These are phyloP conservation scores for Pleurozium schreberi DNA, from an alignment of 225 moss, liverwort and hornwort genomes.

Conservation along the genomic window DNA sequence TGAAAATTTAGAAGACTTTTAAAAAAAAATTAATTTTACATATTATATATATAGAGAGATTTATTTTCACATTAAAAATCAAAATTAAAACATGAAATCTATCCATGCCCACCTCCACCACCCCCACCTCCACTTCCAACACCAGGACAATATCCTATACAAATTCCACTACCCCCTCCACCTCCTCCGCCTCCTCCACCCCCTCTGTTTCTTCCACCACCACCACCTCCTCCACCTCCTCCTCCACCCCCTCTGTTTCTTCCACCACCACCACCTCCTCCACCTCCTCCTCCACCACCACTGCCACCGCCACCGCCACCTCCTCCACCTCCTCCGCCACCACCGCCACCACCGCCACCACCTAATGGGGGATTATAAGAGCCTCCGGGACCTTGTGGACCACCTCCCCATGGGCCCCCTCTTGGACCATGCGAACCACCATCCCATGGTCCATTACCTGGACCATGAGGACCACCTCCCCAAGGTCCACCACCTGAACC, in stretches of 20 bases:
- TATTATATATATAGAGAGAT: no score
- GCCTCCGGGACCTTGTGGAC: not conserved
- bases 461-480: not conserved
- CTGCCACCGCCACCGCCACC: not conserved
- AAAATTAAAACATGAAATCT: no score
- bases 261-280: not conserved
- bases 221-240: accelerated
- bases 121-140: not conserved
- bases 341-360: not conserved
- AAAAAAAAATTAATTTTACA: not conserved
- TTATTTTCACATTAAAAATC: no score
- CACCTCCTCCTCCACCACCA: not conserved
- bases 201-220: not conserved
- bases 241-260: not conserved
- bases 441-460: not conserved
- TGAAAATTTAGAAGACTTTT: no score
- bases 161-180: not conserved
- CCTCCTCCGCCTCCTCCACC: not conserved
- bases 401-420: not conserved
- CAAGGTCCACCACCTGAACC: not conserved
- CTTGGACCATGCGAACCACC: not conserved
- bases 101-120: not conserved
- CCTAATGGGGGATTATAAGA: not conserved
- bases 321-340: not conserved
- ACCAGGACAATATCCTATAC: not conserved